Conservation (phyloP, 1,139 yeast species). For the Protomyces inundatus region DNA sequence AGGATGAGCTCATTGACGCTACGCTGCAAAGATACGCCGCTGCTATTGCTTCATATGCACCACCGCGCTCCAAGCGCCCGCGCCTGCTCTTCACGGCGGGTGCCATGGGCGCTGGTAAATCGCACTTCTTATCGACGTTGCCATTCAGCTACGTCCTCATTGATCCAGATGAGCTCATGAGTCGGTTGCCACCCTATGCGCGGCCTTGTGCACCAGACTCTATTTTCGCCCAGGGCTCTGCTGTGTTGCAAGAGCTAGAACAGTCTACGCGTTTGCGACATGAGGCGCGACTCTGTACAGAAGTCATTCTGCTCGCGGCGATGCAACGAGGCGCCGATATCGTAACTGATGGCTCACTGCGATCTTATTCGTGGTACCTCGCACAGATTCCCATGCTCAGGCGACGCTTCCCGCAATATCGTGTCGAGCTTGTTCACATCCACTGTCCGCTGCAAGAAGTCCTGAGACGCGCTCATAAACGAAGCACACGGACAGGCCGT, state of each 20-base stretch:
- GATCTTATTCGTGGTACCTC: conserved; percentile 18
- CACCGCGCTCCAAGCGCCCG: not conserved
- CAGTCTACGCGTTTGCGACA: conserved; percentile 8
- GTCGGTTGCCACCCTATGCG: conserved; percentile 6
- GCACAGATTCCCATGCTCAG: conserved; percentile 5
- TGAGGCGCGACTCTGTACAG: conserved; percentile 19
- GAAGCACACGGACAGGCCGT: conserved; percentile 8
- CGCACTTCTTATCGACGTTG: conserved; percentile 10
- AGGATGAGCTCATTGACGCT: conserved; percentile 5
- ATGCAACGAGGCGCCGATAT: conserved; percentile 11
- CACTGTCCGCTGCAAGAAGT: conserved; percentile 22
- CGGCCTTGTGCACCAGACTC: conserved; percentile 2
- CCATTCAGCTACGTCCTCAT: conserved; percentile 16
- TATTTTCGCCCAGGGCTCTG: not conserved
- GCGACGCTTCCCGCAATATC: conserved; percentile 4
- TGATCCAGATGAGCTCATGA: conserved; percentile 23
- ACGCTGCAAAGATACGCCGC: not conserved
- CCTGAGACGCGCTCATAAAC: conserved; percentile 6
- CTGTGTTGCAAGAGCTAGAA: not conserved
- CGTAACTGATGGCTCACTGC: conserved; percentile 16
- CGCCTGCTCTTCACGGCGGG: conserved; percentile 16
- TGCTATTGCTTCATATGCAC: not conserved
- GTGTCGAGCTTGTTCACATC: conserved; percentile 18
- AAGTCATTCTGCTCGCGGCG: conserved; percentile 8
- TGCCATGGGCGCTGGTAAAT: conserved; percentile 24